Conservation (phyloP, 169 alveolate species). For the Plasmodium vinckei region DNA sequence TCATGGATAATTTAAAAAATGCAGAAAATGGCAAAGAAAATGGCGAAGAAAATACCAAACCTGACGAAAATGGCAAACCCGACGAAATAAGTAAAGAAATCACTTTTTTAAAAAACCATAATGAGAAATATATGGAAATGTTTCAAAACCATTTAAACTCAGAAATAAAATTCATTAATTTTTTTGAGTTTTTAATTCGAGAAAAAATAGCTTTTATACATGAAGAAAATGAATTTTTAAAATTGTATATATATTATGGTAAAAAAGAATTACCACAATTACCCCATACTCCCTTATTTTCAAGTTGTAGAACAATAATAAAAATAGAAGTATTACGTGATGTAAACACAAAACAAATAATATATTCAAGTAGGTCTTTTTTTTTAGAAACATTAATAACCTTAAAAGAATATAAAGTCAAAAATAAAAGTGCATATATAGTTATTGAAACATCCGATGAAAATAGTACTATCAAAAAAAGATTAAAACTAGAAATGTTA, state of each 20-base stretch:
- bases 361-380: slow-evolving; percentile 65
- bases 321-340: slow-evolving; percentile 66
- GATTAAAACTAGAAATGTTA: slow-evolving; percentile 67
- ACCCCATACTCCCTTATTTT: slow-evolving; percentile 47
- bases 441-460: slow-evolving; percentile 61
- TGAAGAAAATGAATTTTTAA: slow-evolving; percentile 49
- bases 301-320: slow-evolving; percentile 61
- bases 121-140: slow-evolving; percentile 40
- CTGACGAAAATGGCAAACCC: background rate
- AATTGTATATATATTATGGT: slow-evolving; percentile 56
- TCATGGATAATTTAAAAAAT: background rate
- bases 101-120: slow-evolving; percentile 21
- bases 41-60: background rate
- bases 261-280: slow-evolving; percentile 31
- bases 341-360: slow-evolving; percentile 53
- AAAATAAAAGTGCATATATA: slow-evolving; percentile 58
- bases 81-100: slow-evolving; percentile 24
- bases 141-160: slow-evolving; percentile 44
- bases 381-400: slow-evolving; percentile 67
- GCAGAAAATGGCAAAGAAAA: background rate
- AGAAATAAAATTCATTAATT: slow-evolving; percentile 58
- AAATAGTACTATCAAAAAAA: slow-evolving; percentile 51
- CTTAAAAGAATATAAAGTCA: slow-evolving; percentile 57
- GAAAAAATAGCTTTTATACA: slow-evolving; percentile 33
- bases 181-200: slow-evolving; percentile 30